Percentiles rank a stretch among this genome's conserved stretches.
Conservation (phyloP, 2,329 filamentous ascomycete species). For the Alternaria incomplexa region DNA sequence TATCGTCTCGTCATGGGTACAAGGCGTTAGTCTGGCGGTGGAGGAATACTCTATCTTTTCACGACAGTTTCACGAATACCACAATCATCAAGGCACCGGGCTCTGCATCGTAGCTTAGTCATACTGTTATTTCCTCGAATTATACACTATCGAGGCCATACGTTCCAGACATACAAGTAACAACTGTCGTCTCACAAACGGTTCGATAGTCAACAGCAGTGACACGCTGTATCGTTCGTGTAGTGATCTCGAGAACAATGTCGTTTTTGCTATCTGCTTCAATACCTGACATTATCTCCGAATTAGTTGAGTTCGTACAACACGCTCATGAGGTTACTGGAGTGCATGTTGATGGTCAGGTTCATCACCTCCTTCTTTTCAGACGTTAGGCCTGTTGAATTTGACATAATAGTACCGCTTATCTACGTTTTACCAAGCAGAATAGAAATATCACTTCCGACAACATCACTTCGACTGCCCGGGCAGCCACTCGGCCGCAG, state of each 20-base stretch:
- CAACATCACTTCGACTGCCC: not conserved
- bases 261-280: not conserved
- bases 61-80: not conserved
- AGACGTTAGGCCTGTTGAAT: accelerated
- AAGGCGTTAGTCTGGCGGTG: not conserved
- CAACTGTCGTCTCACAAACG: not conserved
- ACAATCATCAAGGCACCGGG: not conserved
- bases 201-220: no score
- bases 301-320: accelerated
- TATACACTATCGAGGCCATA: not conserved
- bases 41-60: not conserved
- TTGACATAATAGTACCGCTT: not conserved
- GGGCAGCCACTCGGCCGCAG: not conserved
- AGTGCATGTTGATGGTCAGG: accelerated
- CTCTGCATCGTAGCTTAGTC: not conserved
- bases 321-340: not conserved
- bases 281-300: accelerated
- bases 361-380: accelerated
- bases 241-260: not conserved
- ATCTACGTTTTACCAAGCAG: not conserved
- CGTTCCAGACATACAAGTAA: not conserved
- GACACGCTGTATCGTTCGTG: no score
- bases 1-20: not conserved
- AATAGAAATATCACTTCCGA: accelerated
- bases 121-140: no score